A percentile compares a stretch with the other conserved stretches of the same genome.
These are phyloP conservation scores for Myochromella boudieri DNA, from an alignment of 768 basidiomycete genomes.

Conservation along the genomic window DNA sequence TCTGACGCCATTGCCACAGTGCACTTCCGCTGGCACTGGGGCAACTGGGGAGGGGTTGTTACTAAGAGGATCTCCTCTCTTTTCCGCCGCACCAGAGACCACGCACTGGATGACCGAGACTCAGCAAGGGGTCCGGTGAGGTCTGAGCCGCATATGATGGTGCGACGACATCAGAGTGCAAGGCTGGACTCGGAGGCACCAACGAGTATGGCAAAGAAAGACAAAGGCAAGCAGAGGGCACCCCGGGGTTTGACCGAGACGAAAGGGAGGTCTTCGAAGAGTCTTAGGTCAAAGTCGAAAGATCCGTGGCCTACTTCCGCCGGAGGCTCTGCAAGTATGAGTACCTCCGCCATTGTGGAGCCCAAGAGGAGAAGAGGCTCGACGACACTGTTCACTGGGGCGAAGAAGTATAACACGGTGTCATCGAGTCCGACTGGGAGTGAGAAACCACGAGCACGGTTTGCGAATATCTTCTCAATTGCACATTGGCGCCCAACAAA, in stretches of 20 bases:
- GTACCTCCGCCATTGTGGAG: constrained; percentile 17
- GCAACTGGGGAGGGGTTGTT: too few relatives aligned
- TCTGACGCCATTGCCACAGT: constrained; percentile 68
- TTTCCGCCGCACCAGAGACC: constrained; percentile 40
- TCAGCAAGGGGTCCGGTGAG: constrained; percentile 19
- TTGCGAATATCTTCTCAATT: constrained; percentile 32
- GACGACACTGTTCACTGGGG: constrained; percentile 18
- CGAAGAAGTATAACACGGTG: not conserved
- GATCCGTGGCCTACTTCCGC: constrained; percentile 25
- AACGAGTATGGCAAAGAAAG: constrained; percentile 26
- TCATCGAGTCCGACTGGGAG: constrained; percentile 18
- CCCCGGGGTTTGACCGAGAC: not conserved
- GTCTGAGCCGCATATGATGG: constrained; percentile 21
- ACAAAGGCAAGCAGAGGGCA: constrained; percentile 12
- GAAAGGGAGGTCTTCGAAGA: constrained; percentile 10
- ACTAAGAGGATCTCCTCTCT: constrained; percentile 49
- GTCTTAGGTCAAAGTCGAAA: constrained; percentile 28
- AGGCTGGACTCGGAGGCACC: not conserved
- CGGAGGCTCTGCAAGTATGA: constrained; percentile 4
- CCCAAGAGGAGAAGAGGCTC: constrained; percentile 10
- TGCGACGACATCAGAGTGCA: constrained; percentile 19
- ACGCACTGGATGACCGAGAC: constrained; percentile 5
- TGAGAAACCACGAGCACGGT: constrained; percentile 22
- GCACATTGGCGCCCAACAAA: constrained; percentile 31
- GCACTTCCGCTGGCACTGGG: constrained; percentile 63